Conservation (phyloP, 1,284 basidiomycete genomes). For the Trichosporon sp. region DNA sequence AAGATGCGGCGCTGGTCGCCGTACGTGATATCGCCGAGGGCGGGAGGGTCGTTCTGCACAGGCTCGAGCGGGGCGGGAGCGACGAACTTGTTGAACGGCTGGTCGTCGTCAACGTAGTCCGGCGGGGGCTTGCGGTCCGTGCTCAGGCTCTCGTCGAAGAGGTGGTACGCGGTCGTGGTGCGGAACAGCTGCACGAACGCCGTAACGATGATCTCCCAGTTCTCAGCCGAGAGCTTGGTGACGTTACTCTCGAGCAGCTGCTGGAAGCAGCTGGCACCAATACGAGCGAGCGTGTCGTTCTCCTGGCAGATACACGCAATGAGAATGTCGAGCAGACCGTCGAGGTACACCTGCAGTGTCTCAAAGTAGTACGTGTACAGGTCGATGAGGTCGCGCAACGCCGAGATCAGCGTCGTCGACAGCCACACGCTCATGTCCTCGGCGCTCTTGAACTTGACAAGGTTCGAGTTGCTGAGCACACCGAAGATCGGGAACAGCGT, state of each 20-base stretch:
- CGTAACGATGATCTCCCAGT: conserved; percentile 90
- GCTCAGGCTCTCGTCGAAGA: conserved; percentile 87
- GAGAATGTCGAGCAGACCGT: conserved; percentile 87
- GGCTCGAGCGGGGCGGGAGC: conserved; percentile 53
- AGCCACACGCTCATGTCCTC: conserved; percentile 99
- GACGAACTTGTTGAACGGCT: conserved; percentile 55
- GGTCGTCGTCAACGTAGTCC: conserved; percentile 60
- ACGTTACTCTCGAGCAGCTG: conserved; percentile 94
- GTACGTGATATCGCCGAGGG: conserved; percentile 46
- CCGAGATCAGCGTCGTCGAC: conserved; percentile 98
- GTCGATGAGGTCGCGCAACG: conserved; percentile 90
- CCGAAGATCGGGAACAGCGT: conserved; percentile 98
- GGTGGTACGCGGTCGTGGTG: conserved; percentile 95
- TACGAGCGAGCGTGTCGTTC: conserved; percentile 95
- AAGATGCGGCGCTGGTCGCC: conserved; percentile 83
- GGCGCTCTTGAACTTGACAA: conserved; percentile 89
- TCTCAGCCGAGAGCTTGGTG: conserved; percentile 75
- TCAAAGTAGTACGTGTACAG: conserved; percentile 97
- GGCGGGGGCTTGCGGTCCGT: conserved; percentile 70
- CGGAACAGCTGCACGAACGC: conserved; percentile 95
- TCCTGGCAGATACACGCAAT: conserved; percentile 99
- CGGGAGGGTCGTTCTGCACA: conserved; percentile 37
- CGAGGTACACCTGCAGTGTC: conserved; percentile 83
- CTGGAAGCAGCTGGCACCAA: conserved; percentile 97
- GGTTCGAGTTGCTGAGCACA: conserved; percentile 69